Conservation (phyloP, 352 stramenopile species). For the Phytophthora pseudosyringae region DNA sequence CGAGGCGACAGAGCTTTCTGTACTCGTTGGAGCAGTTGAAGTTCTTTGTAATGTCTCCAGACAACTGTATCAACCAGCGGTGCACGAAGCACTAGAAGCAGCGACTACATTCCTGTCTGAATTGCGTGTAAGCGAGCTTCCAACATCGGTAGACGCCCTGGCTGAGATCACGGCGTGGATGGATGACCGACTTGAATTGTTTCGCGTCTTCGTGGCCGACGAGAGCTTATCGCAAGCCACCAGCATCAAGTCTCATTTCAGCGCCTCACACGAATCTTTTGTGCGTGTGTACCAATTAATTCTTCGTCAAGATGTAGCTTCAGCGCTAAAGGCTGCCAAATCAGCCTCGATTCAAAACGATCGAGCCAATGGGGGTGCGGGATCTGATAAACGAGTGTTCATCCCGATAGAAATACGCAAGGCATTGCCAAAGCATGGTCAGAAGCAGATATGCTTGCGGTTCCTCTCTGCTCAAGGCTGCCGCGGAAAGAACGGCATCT, state of each 20-base stretch:
- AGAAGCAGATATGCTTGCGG: neutral
- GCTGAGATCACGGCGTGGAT: slow-evolving; percentile 6
- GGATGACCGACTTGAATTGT: slow-evolving; percentile 14
- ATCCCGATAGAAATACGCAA: neutral
- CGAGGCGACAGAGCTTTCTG: neutral
- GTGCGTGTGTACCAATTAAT: slow-evolving; percentile 5
- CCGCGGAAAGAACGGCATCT: neutral
- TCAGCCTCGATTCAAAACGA: too few relatives aligned
- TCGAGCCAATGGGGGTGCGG: neutral
- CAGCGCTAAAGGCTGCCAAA: too few relatives aligned
- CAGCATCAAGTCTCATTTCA: slow-evolving; percentile 2
- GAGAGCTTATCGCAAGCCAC: neutral
- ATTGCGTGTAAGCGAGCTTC: slow-evolving; percentile 8
- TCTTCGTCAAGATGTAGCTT: slow-evolving; percentile 1
- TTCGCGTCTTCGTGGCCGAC: neutral
- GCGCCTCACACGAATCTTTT: slow-evolving; percentile 4
- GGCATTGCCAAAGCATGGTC: neutral
- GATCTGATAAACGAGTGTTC: neutral
- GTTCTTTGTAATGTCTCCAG: slow-evolving; percentile 1
- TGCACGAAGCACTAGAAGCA: neutral
- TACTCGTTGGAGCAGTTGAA: neutral
- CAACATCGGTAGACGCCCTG: neutral
- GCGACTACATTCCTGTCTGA: neutral
- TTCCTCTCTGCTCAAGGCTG: slow-evolving; percentile 10
- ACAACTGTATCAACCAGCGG: slow-evolving; percentile 4